Percentiles rank a stretch among this genome's conserved stretches.
These are phyloP conservation scores for Ceratocystis ficicola DNA, from an alignment of 2,329 filamentous ascomycete species.

Conservation along the genomic window DNA sequence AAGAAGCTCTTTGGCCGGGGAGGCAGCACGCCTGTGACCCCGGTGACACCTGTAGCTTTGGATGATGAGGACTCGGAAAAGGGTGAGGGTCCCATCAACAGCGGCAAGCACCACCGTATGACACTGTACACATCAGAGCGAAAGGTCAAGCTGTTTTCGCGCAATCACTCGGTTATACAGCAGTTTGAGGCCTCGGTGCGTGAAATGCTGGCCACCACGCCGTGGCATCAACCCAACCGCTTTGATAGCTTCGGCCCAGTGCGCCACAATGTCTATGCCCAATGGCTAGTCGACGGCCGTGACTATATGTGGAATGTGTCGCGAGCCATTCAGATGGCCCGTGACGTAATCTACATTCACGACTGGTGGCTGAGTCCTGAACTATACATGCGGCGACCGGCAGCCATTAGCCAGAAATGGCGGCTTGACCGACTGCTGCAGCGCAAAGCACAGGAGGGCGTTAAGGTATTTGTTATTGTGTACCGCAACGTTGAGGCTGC, in stretches of 20 bases:
- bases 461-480: constrained; percentile 95
- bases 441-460: constrained; percentile 82
- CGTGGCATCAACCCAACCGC: constrained; percentile 72
- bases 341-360: constrained; percentile 96
- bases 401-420: constrained; percentile 97
- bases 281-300: constrained; percentile 91
- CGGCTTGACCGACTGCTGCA: constrained; percentile 86
- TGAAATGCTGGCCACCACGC: constrained; percentile 70
- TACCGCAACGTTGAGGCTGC: constrained; percentile 97
- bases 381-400: constrained; percentile 83
- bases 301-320: constrained; percentile 99
- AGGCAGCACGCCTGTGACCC: constrained; percentile 28
- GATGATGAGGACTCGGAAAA: constrained; percentile 22
- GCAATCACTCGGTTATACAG: constrained; percentile 75
- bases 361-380: constrained; percentile 99
- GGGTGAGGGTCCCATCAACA: constrained; percentile 19
- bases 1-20: constrained; percentile 35
- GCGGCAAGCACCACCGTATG: constrained; percentile 62
- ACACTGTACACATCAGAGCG: constrained; percentile 85
- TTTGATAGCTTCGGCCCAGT: constrained; percentile 93
- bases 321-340: constrained; percentile 88
- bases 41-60: constrained; percentile 13
- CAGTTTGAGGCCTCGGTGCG: constrained; percentile 91
- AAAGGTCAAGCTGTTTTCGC: constrained; percentile 78
- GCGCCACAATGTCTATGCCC: constrained; percentile 71